Evolutionary conservation across 306 rosid species (phyloP).

Genomic region (Crotalaria pallida): DNA sequence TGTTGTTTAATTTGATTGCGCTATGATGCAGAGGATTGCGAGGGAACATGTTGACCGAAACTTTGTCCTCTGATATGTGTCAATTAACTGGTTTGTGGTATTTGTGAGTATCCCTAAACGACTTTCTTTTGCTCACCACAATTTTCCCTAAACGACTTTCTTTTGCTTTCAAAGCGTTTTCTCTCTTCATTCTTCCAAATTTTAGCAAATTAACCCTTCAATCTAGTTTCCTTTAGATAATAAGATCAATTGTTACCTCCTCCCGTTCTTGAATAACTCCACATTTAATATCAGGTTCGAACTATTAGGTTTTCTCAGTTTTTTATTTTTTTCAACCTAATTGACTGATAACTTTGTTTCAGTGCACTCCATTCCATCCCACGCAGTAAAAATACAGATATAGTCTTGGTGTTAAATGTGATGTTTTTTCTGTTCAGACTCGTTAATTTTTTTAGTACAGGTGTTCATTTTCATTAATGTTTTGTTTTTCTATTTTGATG

Average conservation of each 20-base stretch:
- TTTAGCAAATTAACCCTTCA: too few relatives aligned
- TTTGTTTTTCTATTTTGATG: background rate
- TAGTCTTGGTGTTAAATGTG: too few relatives aligned
- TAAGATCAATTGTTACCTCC: background rate
- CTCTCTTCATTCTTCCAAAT: background rate
- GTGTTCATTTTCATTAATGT: slow-evolving; percentile 31
- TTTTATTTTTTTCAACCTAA: background rate
- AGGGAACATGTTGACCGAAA: slow-evolving; percentile 58
- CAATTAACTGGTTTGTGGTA: too few relatives aligned
- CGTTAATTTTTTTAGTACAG: slow-evolving; percentile 99
- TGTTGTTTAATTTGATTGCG: background rate
- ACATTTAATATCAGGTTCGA: background rate
- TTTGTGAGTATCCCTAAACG: slow-evolving; percentile 56
- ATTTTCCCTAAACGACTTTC: background rate
- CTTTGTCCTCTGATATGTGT: slow-evolving; percentile 39
- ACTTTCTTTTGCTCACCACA: background rate
- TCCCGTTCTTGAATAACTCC: background rate
- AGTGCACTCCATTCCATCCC: too few relatives aligned
- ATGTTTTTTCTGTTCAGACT: too few relatives aligned
- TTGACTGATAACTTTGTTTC: too few relatives aligned
- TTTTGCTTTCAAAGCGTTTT: background rate
- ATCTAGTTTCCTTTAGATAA: background rate
- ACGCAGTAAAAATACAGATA: too few relatives aligned
- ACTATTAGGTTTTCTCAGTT: background rate
- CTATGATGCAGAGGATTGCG: slow-evolving; percentile 57